Conservation (phyloP, 805 yeast genomes). For the Yarrowia deformans region DNA sequence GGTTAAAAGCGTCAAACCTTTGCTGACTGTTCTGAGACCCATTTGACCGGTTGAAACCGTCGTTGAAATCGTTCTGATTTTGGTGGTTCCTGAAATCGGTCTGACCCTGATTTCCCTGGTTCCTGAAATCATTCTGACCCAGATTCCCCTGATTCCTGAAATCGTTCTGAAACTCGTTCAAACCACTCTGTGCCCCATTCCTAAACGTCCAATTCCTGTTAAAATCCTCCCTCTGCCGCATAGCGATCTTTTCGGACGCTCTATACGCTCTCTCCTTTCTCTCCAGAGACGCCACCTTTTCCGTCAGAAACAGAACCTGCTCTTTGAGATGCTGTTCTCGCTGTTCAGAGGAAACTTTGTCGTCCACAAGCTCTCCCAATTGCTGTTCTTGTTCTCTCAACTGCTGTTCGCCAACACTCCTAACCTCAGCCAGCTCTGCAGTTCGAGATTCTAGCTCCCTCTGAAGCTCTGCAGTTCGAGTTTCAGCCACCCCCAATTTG, state of each 20-base stretch:
- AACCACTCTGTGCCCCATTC: not conserved
- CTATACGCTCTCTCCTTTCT: conserved; percentile 1
- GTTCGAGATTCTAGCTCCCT: not conserved
- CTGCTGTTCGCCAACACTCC: not conserved
- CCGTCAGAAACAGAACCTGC: conserved; percentile 6
- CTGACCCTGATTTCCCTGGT: no score
- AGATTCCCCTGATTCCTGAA: no score
- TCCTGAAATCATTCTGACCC: no score
- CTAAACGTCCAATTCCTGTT: not conserved
- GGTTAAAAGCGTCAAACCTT: no score
- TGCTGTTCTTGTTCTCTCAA: not conserved
- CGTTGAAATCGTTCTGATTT: no score
- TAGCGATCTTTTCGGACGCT: not conserved
- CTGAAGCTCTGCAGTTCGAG: not conserved
- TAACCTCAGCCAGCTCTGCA: not conserved
- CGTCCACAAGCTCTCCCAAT: not conserved
- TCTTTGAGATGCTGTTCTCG: conserved; percentile 10
- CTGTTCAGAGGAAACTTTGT: no score
- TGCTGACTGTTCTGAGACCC: no score
- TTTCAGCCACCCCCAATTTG: not conserved
- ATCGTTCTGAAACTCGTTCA: no score
- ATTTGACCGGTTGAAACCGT: no score
- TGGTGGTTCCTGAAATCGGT: no score
- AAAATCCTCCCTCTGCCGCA: not conserved
- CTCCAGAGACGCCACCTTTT: conserved; percentile 1